A percentile compares a stretch with the other conserved stretches of the same genome.
These are phyloP conservation scores for Hemerocallis citrina DNA, from an alignment of 106 monocot species.

Conservation along the genomic window DNA sequence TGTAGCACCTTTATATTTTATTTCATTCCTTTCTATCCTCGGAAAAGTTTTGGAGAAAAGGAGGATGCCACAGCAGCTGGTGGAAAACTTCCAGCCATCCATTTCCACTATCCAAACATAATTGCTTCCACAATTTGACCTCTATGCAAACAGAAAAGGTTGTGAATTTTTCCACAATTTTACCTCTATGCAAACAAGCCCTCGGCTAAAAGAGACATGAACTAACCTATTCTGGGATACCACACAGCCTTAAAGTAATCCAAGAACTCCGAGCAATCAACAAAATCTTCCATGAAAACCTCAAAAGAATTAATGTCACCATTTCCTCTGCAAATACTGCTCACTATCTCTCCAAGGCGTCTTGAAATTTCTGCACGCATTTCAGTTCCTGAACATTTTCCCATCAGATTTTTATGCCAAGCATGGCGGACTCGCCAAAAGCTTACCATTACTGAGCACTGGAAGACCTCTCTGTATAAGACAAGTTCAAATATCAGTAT, in stretches of 20 bases:
- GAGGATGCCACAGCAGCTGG: too few relatives aligned
- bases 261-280: constrained; percentile 60
- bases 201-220: neutral
- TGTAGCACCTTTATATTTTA: too few relatives aligned
- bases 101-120: too few relatives aligned
- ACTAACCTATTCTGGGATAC: constrained; percentile 76
- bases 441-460: constrained; percentile 72
- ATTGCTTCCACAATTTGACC: too few relatives aligned
- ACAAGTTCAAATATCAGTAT: constrained; percentile 13
- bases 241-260: constrained; percentile 86
- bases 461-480: constrained; percentile 59
- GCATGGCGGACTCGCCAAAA: constrained; percentile 84
- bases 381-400: constrained; percentile 46
- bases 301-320: constrained; percentile 44
- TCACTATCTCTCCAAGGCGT: constrained; percentile 47
- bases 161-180: too few relatives aligned
- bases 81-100: too few relatives aligned
- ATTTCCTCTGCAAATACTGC: constrained; percentile 47
- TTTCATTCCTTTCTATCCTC: too few relatives aligned
- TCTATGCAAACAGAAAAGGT: too few relatives aligned
- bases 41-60: too few relatives aligned
- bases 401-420: constrained; percentile 78
- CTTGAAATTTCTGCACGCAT: constrained; percentile 36
- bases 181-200: too few relatives aligned
- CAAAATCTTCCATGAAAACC: constrained; percentile 62